A percentile compares a stretch with the other conserved stretches of the same genome.
phyloP scores from a whole-genome alignment of 1,139 yeast species.

The Yamadazyma dendronema region DNA sequence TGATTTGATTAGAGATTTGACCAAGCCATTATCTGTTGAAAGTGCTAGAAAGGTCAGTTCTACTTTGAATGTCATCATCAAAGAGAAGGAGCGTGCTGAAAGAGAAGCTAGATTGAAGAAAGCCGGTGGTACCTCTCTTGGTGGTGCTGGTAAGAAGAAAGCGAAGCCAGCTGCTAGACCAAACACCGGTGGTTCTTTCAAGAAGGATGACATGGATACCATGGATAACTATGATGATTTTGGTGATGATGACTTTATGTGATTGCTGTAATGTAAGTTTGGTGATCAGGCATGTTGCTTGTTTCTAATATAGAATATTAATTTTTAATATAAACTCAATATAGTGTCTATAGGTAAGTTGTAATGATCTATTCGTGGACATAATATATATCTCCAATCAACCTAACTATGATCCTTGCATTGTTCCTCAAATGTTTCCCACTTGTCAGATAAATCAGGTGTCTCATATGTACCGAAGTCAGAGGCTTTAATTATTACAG shows the following conservation, averaged over 20 bases:
- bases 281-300: neutral
- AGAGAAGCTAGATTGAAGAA: conserved; percentile 78
- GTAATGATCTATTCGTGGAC: neutral
- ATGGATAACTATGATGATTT: conserved; percentile 48
- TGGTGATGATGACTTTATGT: conserved; percentile 90
- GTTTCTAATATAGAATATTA: neutral
- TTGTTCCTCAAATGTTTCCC: conserved; percentile 14
- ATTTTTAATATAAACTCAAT: neutral
- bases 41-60: conserved; percentile 82
- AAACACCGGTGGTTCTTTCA: conserved; percentile 73
- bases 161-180: conserved; percentile 74
- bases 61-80: conserved; percentile 76
- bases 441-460: conserved; percentile 17
- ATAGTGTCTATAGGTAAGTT: neutral
- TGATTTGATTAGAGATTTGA: conserved; percentile 80
- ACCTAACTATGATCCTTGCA: conserved; percentile 8
- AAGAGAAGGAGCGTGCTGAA: conserved; percentile 87
- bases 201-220: conserved; percentile 69
- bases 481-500: conserved; percentile 19
- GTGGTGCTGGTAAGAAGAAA: conserved; percentile 95
- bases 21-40: conserved; percentile 79
- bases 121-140: conserved; percentile 83
- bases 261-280: conserved; percentile 12
- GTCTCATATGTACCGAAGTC: conserved; percentile 8
- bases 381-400: neutral